These are phyloP conservation scores for Wilhelminamyces savonicus DNA, from an alignment of 805 yeast species.

Conservation along the genomic window DNA sequence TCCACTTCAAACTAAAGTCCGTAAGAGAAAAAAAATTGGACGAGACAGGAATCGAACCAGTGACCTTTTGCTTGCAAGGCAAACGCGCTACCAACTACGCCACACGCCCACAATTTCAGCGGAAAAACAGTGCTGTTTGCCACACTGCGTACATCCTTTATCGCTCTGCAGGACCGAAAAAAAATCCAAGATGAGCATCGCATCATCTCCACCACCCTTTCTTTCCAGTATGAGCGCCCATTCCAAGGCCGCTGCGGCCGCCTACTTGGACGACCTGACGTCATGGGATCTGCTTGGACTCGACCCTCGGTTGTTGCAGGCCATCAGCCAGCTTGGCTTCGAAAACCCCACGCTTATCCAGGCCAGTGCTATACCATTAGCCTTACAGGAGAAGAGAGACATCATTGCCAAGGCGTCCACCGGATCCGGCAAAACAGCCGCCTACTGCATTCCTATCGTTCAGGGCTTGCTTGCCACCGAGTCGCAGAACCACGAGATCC, in stretches of 20 bases:
- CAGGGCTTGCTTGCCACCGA: slow-evolving; percentile 54
- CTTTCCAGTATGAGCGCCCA: no score
- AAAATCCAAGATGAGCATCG: no score
- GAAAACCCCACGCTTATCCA: slow-evolving; percentile 87
- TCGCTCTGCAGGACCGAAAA: no score
- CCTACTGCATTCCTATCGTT: slow-evolving; percentile 81
- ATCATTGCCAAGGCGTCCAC: slow-evolving; percentile 92
- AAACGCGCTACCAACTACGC: slow-evolving; percentile 81
- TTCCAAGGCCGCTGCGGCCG: slow-evolving; percentile 49
- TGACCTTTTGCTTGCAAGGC: slow-evolving; percentile 77
- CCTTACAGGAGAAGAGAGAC: slow-evolving; percentile 84
- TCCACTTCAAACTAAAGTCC: no score
- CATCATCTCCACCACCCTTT: no score
- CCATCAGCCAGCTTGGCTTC: slow-evolving; percentile 74
- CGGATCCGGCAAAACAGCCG: slow-evolving; percentile 94
- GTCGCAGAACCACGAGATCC: slow-evolving; percentile 20
- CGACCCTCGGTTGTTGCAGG: slow-evolving; percentile 80
- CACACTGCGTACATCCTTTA: no score
- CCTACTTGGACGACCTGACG: slow-evolving; percentile 63
- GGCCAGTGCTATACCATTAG: slow-evolving; percentile 85
- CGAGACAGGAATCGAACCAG: slow-evolving; percentile 76
- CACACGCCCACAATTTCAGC: slow-evolving; percentile 77
- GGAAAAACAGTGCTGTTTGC: no score
- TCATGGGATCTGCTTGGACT: slow-evolving; percentile 72
- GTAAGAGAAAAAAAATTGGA: slow-evolving; percentile 45